Conservation (phyloP, 2,329 filamentous ascomycete genomes). For the Xylariomycetidae sp. region DNA sequence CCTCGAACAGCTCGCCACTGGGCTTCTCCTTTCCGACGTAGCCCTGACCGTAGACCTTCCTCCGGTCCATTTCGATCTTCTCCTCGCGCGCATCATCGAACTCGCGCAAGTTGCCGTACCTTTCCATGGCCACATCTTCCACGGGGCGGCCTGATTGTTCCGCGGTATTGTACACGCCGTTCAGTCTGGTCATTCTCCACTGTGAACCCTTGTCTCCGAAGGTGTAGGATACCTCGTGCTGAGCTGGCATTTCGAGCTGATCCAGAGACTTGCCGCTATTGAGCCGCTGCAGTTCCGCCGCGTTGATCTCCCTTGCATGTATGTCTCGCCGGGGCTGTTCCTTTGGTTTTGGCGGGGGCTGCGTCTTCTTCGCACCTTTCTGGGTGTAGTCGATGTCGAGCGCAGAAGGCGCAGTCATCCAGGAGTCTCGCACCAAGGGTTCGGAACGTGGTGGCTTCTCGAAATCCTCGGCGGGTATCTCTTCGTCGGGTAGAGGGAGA, state of each 20-base stretch:
- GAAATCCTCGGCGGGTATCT: constrained; percentile 29
- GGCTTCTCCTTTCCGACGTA: constrained; percentile 84
- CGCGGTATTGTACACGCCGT: constrained; percentile 73
- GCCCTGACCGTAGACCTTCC: constrained; percentile 74
- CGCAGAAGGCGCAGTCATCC: constrained; percentile 87
- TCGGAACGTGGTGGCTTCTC: constrained; percentile 22
- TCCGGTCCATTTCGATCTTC: constrained; percentile 79
- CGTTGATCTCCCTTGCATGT: constrained; percentile 77
- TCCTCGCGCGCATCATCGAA: constrained; percentile 95
- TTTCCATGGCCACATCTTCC: constrained; percentile 77
- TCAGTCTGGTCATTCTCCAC: constrained; percentile 96
- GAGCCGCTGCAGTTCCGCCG: constrained; percentile 53
- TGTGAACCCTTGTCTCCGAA: constrained; percentile 87
- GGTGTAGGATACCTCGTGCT: constrained; percentile 66
- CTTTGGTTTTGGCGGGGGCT: constrained; percentile 42
- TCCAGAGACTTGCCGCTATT: constrained; percentile 50
- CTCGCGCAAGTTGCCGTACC: constrained; percentile 72
- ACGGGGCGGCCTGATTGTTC: constrained; percentile 65
- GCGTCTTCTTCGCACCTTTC: constrained; percentile 48
- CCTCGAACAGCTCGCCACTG: constrained; percentile 76
- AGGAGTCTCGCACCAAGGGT: constrained; percentile 66
- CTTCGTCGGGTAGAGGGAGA: constrained; percentile 45
- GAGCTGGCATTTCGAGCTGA: constrained; percentile 45
- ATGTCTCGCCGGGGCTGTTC: constrained; percentile 64
- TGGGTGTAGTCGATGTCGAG: constrained; percentile 80